Evolutionary conservation across 352 stramenopile species (phyloP), one percentile per base, ranked within the genome.

Genomic region (Phytopythium mirpurense): DNA sequence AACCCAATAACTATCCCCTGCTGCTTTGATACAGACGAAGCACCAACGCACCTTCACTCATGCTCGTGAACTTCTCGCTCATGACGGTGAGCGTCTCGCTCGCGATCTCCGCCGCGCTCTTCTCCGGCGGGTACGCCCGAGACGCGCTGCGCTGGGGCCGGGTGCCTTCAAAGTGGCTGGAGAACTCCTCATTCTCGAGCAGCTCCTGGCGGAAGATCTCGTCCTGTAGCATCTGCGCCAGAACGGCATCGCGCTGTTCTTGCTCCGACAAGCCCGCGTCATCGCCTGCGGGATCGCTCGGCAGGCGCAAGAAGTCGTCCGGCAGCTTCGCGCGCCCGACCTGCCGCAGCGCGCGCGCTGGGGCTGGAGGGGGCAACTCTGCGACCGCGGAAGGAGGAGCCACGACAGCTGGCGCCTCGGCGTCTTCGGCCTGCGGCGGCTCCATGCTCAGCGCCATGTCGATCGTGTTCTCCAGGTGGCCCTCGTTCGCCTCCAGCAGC

Each of bases 201-300:
- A 94, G 59, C 47, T 94, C 67, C 47, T 91, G 60, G 15, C 81
- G 79, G 57, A 93, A 90, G 56, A 91, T 82, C 62, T 92, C 79
- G 48, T 90, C 83, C 57, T 94, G 83, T 42, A 94, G 46, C 83
- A 92, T 94, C 19, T 74, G 74, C 9, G 83, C 83, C 36, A 94
- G 54, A 34, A 80, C 67, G 2, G 77, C 77, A 52, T 93, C 81
- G 38, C 77, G 74, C 36, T 83, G 66, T 47, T 90, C 81, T 56
- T 92, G 83, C 23, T 85, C 79, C 9, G 71, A 78, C 61, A 86
- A 43, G 32, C 43, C 29, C 26, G 34, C 45, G 36, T 37, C 52
- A 36, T 57, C 51, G 38, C 57, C 51, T 9, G 37, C 29, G 10
- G 48, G 60, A 23, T 75, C 65, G 2, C 47, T 49, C 4, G 83